Base-by-base conservation (phyloP, 768 basidiomycete species). In the Kwoniella heveanensis region DNA sequence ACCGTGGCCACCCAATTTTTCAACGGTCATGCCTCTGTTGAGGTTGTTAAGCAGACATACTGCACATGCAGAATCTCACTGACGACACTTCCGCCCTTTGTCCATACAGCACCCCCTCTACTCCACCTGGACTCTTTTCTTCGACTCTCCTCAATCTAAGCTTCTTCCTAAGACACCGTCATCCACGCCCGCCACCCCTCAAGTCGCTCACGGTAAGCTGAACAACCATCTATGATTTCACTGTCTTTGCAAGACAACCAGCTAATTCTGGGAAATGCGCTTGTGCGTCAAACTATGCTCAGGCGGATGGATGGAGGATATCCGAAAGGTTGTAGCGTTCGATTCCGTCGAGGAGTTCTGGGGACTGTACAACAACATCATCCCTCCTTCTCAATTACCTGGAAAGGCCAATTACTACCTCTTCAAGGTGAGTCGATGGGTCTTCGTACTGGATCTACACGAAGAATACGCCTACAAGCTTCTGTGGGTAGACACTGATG, bases 321-420 rank as follows among this genome's bases (percentile, higher is more conserved):
- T 99, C 76, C 92, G 94, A 75, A 89, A 90, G 60, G 95, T 99
- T 57, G 92, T 97, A 79, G 88, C 86, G 65, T 96, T 99, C 77
- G 90, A 95, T 76, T 91, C 89, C 63, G 96, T 99, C 21, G 96
- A 99, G 82, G 95, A 97, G 81, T 99, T 99, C 82, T 99, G 96
- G 96, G 95, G 95, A 90, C 82, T 96, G 67, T 94, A 96, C 83
- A 96, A 97, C 82, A 96, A 97, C 82, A 95, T 98, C 74, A 88
- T 99, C 51, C 91, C 92, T 25, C 96, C 96, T 17, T 95, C 92
- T 21, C 86, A 88, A 76, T 83, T 98, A 67, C 91, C 92, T 39
- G 88, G 88, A 80, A 97, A 96, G 83, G 92, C 93, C n/a, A 98
- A 98, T 79, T 99, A 99, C 81, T 99, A 98, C 83, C 84, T 99